Conservation (phyloP, 225 moss, liverwort and hornwort species). For the Pleurozium schreberi region DNA sequence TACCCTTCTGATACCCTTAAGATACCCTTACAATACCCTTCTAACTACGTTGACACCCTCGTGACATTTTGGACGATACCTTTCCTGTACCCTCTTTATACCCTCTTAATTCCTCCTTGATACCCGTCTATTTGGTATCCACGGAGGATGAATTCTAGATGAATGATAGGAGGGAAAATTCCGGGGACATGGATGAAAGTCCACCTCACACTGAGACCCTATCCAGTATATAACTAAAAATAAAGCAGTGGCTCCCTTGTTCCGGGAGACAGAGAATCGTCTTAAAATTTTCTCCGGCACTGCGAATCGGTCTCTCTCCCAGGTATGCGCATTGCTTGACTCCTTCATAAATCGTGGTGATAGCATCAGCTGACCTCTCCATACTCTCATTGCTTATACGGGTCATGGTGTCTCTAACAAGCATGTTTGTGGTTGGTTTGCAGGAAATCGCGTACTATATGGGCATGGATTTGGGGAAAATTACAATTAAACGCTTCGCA, state of each 20-base stretch:
- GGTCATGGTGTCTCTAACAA: not conserved
- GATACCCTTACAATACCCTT: not conserved
- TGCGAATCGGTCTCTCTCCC: conserved; percentile 59
- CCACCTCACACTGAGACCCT: conserved; percentile 3
- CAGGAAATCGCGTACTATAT: conserved; percentile 96
- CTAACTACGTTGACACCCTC: not conserved
- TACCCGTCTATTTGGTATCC: no score
- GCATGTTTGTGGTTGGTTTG: not conserved
- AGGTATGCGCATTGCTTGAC: conserved; percentile 16
- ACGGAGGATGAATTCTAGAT: not conserved
- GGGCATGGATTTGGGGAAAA: conserved; percentile 85
- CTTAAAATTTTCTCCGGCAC: conserved; percentile 88
- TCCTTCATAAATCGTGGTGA: not conserved
- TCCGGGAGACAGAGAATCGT: conserved; percentile 25
- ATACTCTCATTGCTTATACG: not conserved
- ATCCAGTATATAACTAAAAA: not conserved
- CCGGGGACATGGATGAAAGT: not conserved
- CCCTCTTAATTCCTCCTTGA: not conserved
- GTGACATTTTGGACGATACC: not conserved
- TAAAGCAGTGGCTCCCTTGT: not conserved
- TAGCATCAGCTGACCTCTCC: not conserved
- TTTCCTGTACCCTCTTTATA: not conserved
- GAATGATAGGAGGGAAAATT: not conserved
- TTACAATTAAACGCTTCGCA: conserved; percentile 88
- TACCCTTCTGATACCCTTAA: not conserved